These are phyloP conservation scores for Fibroporia radiculosa DNA, from an alignment of 768 basidiomycete species.

Conservation along the genomic window DNA sequence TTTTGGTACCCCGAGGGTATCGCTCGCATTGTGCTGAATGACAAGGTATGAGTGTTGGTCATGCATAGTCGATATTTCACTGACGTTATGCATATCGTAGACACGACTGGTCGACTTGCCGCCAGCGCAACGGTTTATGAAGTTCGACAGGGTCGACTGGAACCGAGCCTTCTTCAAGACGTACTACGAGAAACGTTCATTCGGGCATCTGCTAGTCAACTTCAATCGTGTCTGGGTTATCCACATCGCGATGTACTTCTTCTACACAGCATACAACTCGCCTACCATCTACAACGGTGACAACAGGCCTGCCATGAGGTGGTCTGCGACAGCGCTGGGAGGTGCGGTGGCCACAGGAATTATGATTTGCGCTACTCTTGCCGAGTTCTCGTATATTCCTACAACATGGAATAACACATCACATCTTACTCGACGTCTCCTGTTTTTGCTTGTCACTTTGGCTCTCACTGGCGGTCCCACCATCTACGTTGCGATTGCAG, in stretches of 20 bases:
- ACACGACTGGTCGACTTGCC: slow-evolving; percentile 87
- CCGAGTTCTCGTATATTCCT: slow-evolving; percentile 96
- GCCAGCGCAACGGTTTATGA: slow-evolving; percentile 91
- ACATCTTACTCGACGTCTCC: slow-evolving; percentile 83
- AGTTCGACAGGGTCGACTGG: slow-evolving; percentile 96
- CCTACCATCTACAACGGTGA: slow-evolving; percentile 69
- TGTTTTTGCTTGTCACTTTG: slow-evolving; percentile 87
- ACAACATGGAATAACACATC: slow-evolving; percentile 99
- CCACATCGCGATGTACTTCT: slow-evolving; percentile 92
- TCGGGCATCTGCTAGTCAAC: slow-evolving; percentile 96
- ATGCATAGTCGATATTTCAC: neutral
- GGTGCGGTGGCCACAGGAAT: slow-evolving; percentile 94
- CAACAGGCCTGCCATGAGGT: slow-evolving; percentile 72
- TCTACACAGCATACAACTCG: slow-evolving; percentile 92
- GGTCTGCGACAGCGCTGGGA: slow-evolving; percentile 91
- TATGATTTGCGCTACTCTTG: slow-evolving; percentile 91
- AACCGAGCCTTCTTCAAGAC: slow-evolving; percentile 97
- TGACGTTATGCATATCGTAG: slow-evolving; percentile 29
- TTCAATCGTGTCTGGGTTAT: slow-evolving; percentile 99
- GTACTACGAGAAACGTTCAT: slow-evolving; percentile 95
- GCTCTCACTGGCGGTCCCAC: slow-evolving; percentile 90
- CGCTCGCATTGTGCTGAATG: slow-evolving; percentile 77
- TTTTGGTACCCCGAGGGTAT: slow-evolving; percentile 99
- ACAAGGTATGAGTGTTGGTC: slow-evolving; percentile 56
- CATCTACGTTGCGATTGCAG: slow-evolving; percentile 87